Base-by-base conservation (phyloP, 1,139 yeast species). In the Torulaspora globosa region DNA sequence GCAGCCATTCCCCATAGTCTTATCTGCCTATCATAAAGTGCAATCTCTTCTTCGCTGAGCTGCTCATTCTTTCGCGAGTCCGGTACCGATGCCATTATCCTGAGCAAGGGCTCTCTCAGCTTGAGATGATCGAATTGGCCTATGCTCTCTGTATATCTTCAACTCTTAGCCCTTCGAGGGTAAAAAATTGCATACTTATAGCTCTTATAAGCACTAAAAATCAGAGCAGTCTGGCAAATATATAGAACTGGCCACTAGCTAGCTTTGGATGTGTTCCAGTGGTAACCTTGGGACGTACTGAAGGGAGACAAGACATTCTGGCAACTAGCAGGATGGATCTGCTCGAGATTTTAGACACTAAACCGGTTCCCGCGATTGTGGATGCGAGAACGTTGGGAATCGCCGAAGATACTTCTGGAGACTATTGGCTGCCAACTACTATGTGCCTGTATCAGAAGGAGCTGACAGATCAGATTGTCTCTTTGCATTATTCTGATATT, bases 1-100 rank as follows among this genome's bases (percentile, higher is more conserved):
- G 97, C 95, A 24, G 86, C 94, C 69, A 92, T 74, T 10, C 98
- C 98, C 99, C 99, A 92, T 31, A 92, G 74, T 54, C 99, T 71
- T 57, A 92, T 90, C 66, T 92, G 99, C 50, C 99, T 78, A 67
- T 92, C 99, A 64, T 92, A 92, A 24, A 90, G 72, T 1, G 95
- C 96, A 47, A 90, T 81, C 65, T 90, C 97, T 59, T 89, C 97
- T 69, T 66, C 68, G 26, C 58, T 57, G 33, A 68, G 38, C 24
- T 29, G 24, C 21, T 30, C 27, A 8, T 32, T 39, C 18, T 14
- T 35, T 8, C n/a, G 18, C 14, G 12, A 34, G 24, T 30, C 10
- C 12, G 28, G 26, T 32, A 23, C 34, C 9, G 21, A 24, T 8
- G 16, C 26, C 27, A 21, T 34, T 16, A n/a, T 34, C 15, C 18